These are phyloP conservation scores for Torulaspora microellipsoides DNA, from an alignment of 805 yeast species.

Conservation along the genomic window DNA sequence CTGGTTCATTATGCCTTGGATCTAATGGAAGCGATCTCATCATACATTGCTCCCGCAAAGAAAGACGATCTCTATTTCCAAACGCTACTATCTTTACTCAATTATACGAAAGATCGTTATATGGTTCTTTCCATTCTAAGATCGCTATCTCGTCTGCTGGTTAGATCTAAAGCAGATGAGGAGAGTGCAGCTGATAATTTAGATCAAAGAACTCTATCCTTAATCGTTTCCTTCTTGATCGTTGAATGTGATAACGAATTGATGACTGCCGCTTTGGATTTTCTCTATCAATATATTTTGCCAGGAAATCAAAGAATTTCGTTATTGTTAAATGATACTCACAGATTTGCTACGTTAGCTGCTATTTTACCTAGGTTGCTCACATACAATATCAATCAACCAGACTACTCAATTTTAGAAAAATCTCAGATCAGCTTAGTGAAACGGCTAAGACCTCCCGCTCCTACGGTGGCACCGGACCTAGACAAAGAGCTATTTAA, in stretches of 20 bases:
- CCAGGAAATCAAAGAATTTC: conserved; percentile 58
- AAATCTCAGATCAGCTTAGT: conserved; percentile 37
- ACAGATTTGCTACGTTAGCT: conserved; percentile 48
- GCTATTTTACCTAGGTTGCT: conserved; percentile 61
- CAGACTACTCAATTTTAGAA: conserved; percentile 31
- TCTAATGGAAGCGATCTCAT: conserved; percentile 75
- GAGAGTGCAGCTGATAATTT: conserved; percentile 49
- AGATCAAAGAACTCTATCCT: conserved; percentile 44
- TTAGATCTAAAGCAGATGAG: conserved; percentile 47
- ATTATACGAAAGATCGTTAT: conserved; percentile 58
- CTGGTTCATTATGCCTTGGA: conserved; percentile 66
- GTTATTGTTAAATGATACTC: conserved; percentile 44
- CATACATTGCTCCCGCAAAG: conserved; percentile 72
- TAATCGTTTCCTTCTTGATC: conserved; percentile 53
- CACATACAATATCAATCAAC: conserved; percentile 42
- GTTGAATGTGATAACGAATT: conserved; percentile 61
- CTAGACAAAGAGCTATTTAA: conserved; percentile 51
- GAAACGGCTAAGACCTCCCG: conserved; percentile 55
- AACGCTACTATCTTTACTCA: conserved; percentile 48
- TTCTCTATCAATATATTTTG: conserved; percentile 71
- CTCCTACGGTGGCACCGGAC: conserved; percentile 63
- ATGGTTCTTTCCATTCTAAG: conserved; percentile 65
- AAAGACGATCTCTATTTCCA: conserved; percentile 60
- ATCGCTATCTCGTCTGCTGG: conserved; percentile 74
- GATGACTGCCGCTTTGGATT: conserved; percentile 67